Evolutionary conservation across 2,329 filamentous ascomycete genomes (phyloP), one percentile per base, ranked within the genome.

Genomic region (Intubia oerlemansii): DNA sequence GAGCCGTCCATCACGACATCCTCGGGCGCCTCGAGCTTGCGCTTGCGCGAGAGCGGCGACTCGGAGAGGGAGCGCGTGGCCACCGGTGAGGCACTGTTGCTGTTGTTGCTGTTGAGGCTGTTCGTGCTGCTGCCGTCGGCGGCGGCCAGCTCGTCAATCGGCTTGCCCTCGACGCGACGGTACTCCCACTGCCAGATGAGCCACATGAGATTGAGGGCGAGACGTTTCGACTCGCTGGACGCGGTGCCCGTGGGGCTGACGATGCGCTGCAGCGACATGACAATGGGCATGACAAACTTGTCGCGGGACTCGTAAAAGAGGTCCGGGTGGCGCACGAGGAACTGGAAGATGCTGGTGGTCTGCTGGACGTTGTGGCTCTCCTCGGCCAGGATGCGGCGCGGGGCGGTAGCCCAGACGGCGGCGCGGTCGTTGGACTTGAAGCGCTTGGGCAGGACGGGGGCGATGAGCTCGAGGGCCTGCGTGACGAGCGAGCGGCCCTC

Each of bases 281-380:
- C 84, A 45, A 98, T 90, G 37, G 88, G 66, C 32, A 77, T 67
- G 5, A 82, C 71, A 38, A 95, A 90, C 44, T 85, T 84, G 38
- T 98, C 88, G 31, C 88, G 65, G 2, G 81, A 82, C 37, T 95
- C 85, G 41, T 90, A 98, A 53, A 98, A 98, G 5, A 98, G 57
- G 42, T 88, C 75, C 0, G 84, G 77, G 45, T 98, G 85, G 32
- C 79, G 70, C 20, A 93, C 85, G 19, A 98, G 59, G 52, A 98
- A 98, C 43, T 93, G 78, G 56, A 93, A 95, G 41, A 98, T 95
- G 53, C 78, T 88, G 30, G 82, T 92, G 54, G 95, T 76, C 51
- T 95, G 88, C 51, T 95, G 88, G 26, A 85, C 63, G 41, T 98
- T 98, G 36, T 88, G 80, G 16, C 80, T 84, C 49, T 98, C 88